Evolutionary conservation across 306 rosid species (phyloP).

Genomic region (Vigna unguiculata): DNA sequence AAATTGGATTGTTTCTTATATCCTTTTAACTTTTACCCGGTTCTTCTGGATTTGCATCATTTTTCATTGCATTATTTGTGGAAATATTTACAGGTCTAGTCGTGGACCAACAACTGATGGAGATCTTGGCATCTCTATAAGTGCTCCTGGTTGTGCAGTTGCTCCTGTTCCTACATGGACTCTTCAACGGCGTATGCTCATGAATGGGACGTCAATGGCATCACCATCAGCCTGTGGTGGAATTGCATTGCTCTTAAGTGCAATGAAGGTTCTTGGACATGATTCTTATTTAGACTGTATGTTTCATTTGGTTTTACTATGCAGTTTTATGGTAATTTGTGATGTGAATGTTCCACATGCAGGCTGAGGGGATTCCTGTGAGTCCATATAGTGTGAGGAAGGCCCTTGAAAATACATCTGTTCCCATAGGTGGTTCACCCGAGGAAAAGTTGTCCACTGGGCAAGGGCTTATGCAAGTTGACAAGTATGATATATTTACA

Average conservation of each 20-base stretch:
- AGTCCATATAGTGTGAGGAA: constrained; percentile 90
- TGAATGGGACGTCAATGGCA: constrained; percentile 99
- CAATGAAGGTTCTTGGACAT: constrained; percentile 75
- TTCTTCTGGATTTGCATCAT: constrained; percentile 40
- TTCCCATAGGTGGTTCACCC: constrained; percentile 73
- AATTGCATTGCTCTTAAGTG: constrained; percentile 91
- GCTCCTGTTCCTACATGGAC: constrained; percentile 99
- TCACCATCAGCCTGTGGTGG: constrained; percentile 99
- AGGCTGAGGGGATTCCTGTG: constrained; percentile 88
- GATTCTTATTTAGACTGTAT: constrained; percentile 43
- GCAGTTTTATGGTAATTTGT: constrained; percentile 39
- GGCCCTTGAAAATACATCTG: constrained; percentile 93
- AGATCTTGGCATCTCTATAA: constrained; percentile 87
- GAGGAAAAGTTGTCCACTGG: constrained; percentile 91
- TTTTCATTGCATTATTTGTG: constrained; percentile 32
- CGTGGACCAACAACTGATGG: constrained; percentile 98
- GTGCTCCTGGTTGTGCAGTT: constrained; percentile 99
- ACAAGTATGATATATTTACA: constrained; percentile 68
- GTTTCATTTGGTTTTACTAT: constrained; percentile 33
- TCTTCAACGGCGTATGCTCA: constrained; percentile 95
- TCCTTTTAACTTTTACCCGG: constrained; percentile 35
- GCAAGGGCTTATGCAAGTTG: constrained; percentile 98
- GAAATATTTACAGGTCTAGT: constrained; percentile 80
- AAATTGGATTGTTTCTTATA: constrained; percentile 27
- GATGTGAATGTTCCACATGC: constrained; percentile 48